A percentile compares a stretch with the other conserved stretches of the same genome.
phyloP scores from a whole-genome alignment of 495 filamentous ascomycete genomes.

The Aspergillus nidulans region DNA sequence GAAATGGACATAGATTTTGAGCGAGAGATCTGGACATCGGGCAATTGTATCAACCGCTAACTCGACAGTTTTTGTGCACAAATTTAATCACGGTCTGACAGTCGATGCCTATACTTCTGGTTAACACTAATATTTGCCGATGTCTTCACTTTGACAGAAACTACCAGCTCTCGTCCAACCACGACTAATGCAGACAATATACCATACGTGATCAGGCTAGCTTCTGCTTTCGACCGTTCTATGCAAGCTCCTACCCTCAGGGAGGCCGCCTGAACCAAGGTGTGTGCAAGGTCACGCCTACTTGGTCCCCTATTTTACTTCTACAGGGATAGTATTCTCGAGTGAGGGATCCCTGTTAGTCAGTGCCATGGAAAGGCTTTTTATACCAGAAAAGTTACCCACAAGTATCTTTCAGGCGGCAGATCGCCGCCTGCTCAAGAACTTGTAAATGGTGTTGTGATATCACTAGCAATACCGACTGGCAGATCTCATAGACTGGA shows the following conservation, averaged over 20 bases:
- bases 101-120: too few species aligned
- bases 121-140: constrained; percentile 18
- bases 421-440: constrained; percentile 32
- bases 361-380: too few species aligned
- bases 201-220: constrained; percentile 8
- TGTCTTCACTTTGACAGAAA: constrained; percentile 23
- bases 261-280: constrained; percentile 25
- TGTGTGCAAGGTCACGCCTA: constrained; percentile 16
- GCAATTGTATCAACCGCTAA: too few species aligned
- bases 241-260: constrained; percentile 19
- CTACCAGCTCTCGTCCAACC: constrained; percentile 6
- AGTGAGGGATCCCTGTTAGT: too few species aligned
- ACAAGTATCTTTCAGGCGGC: too few species aligned
- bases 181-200: background rate
- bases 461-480: constrained; percentile 27
- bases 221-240: constrained; percentile 18
- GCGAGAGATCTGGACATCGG: too few species aligned
- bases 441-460: constrained; percentile 22
- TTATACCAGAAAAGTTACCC: too few species aligned
- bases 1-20: constrained; percentile 23
- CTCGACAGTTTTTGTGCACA: too few species aligned
- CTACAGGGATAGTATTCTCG: too few species aligned
- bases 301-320: too few species aligned
- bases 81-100: too few species aligned
- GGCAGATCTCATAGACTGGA: constrained; percentile 20